A percentile compares a stretch with the other conserved stretches of the same genome.
Conservation (phyloP, 2,329 filamentous ascomycete species). For the Fusarium chlamydosporum region DNA sequence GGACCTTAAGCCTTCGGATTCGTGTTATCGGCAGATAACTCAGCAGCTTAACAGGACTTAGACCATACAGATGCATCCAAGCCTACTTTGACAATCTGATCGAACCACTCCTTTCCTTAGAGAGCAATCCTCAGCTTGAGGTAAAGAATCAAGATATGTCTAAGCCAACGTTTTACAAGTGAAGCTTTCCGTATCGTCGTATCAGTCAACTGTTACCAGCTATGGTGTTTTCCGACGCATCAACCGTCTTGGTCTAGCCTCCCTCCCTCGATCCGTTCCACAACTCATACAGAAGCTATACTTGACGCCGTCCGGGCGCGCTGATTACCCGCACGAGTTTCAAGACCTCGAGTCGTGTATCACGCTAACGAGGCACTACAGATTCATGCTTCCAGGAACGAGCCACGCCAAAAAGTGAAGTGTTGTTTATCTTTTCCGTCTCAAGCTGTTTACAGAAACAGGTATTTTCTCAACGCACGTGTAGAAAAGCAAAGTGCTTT, state of each 20-base stretch:
- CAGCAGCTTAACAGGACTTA: background rate
- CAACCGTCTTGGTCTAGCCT: background rate
- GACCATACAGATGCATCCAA: background rate
- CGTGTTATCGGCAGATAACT: background rate
- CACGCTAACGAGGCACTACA: conserved; percentile 27
- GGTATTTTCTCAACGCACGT: conserved; percentile 16
- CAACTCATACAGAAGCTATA: conserved; percentile 16
- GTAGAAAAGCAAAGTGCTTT: background rate
- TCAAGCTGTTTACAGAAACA: conserved; percentile 6
- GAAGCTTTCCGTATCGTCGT: background rate
- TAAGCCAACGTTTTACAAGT: background rate
- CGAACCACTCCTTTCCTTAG: background rate
- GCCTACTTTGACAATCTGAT: background rate
- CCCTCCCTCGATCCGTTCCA: conserved; percentile 4
- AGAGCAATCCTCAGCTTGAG: background rate
- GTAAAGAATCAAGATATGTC: too few relatives aligned
- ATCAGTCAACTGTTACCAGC: background rate
- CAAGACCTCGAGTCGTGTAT: conserved; percentile 25
- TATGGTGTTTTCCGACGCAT: conserved; percentile 2
- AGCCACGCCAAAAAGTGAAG: background rate
- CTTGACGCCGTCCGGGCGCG: conserved; percentile 22
- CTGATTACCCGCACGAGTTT: conserved; percentile 28
- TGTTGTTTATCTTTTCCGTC: background rate
- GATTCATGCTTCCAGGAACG: background rate
- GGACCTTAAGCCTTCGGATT: background rate